A percentile compares a stretch with the other conserved stretches of the same genome.
Conservation (phyloP, 345 rosid genomes). For the Moricandia moricandioides region DNA sequence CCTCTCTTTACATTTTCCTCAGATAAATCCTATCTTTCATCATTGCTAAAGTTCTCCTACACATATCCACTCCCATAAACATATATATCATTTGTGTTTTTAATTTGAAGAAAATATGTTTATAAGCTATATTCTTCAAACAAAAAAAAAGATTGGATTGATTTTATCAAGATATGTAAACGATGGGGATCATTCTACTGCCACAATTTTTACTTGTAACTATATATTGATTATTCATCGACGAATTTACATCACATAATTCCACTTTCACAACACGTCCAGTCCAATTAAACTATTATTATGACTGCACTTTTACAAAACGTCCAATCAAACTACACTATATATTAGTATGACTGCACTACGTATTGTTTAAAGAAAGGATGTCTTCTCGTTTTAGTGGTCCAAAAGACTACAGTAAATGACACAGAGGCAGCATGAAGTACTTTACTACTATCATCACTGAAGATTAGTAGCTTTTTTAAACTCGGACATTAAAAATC, state of each 20-base stretch:
- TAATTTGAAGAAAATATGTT: neutral
- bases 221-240: neutral
- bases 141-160: neutral
- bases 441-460: neutral
- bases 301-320: neutral
- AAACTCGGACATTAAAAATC: too few species aligned
- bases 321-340: neutral
- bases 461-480: neutral
- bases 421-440: neutral
- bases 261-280: neutral
- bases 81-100: neutral
- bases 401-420: neutral
- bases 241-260: neutral
- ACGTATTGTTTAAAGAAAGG: neutral
- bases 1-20: constrained; percentile 8
- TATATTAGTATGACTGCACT: neutral
- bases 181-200: neutral
- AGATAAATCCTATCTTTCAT: neutral
- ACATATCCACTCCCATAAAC: neutral
- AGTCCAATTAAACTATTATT: neutral
- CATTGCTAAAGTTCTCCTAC: neutral
- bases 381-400: neutral
- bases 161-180: neutral
- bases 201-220: neutral
- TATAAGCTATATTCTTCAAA: neutral